A percentile compares a stretch with the other conserved stretches of the same genome.
Conservation (phyloP, 2,329 filamentous ascomycete genomes). For the Penicillium sp. region DNA sequence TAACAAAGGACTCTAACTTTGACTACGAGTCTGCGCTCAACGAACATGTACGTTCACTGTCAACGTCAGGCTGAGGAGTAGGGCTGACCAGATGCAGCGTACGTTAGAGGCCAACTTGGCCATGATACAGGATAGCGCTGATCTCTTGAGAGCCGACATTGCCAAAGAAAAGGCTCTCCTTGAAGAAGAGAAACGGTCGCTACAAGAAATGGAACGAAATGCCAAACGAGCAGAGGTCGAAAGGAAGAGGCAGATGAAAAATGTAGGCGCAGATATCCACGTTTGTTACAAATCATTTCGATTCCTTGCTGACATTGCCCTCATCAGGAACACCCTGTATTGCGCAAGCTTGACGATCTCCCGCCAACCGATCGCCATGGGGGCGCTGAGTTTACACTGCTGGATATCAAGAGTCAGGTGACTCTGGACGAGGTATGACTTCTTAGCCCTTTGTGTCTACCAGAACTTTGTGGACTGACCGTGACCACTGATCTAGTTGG, state of each 20-base stretch:
- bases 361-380: conserved; percentile 19
- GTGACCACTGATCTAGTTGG: conserved; percentile 34
- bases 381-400: conserved; percentile 35
- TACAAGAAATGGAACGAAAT: conserved; percentile 50
- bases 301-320: conserved; percentile 20
- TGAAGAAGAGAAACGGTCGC: conserved; percentile 44
- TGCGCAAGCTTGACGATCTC: conserved; percentile 40
- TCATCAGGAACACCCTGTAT: conserved; percentile 45
- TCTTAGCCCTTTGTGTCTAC: background rate
- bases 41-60: conserved; percentile 42
- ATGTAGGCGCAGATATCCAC: conserved; percentile 33
- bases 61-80: background rate
- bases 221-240: conserved; percentile 45
- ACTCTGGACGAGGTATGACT: conserved; percentile 40
- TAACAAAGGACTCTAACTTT: conserved; percentile 47
- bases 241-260: conserved; percentile 46
- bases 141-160: conserved; percentile 48
- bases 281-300: background rate
- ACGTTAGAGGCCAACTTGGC: conserved; percentile 45
- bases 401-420: conserved; percentile 29
- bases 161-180: conserved; percentile 48
- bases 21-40: conserved; percentile 49
- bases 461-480: conserved; percentile 16
- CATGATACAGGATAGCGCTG: conserved; percentile 44
- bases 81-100: conserved; percentile 33